phyloP scores from a whole-genome alignment of 2,329 filamentous ascomycete genomes.

The Monosporascus cannonballus region DNA sequence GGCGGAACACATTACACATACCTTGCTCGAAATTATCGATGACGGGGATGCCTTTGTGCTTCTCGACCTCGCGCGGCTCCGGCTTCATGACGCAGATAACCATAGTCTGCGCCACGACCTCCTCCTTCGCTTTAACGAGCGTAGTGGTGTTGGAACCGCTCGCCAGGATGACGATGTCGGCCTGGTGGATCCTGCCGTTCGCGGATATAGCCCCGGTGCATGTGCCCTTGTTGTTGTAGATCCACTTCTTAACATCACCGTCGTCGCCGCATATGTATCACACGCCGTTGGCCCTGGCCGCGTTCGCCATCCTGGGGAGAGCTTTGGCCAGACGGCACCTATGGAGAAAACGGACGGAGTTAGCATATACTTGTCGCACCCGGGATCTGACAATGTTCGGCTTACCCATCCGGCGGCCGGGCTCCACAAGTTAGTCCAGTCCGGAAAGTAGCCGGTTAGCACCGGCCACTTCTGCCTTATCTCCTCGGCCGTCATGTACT shows the following conservation, averaged over 20 bases:
- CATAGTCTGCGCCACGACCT: conserved; percentile 59
- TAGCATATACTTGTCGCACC: too few species aligned
- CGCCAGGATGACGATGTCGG: conserved; percentile 57
- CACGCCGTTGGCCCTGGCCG: conserved; percentile 19
- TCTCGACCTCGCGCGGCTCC: conserved; percentile 48
- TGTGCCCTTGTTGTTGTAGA: conserved; percentile 17
- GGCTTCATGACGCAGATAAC: conserved; percentile 58
- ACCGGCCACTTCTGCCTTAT: conserved; percentile 23
- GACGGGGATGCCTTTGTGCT: conserved; percentile 36
- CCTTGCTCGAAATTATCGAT: conserved; percentile 22
- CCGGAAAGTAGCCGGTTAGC: conserved; percentile 17
- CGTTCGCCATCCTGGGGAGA: conserved; percentile 25
- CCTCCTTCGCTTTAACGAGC: conserved; percentile 56
- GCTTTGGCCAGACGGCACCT: conserved; percentile 21
- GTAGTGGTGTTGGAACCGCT: conserved; percentile 61
- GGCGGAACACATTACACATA: neutral
- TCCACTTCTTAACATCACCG: conserved; percentile 14
- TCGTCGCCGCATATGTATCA: conserved; percentile 21
- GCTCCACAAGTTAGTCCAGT: conserved; percentile 23
- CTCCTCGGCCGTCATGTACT: conserved; percentile 19
- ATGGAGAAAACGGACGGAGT: too few species aligned
- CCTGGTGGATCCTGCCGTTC: conserved; percentile 40
- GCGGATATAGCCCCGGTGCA: conserved; percentile 43
- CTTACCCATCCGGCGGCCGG: conserved; percentile 26
- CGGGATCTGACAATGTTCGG: neutral